Evolutionary conservation across 768 basidiomycete genomes (phyloP), one percentile per base, ranked within the genome.

Genomic region (Tricholoma bakamatsutake): DNA sequence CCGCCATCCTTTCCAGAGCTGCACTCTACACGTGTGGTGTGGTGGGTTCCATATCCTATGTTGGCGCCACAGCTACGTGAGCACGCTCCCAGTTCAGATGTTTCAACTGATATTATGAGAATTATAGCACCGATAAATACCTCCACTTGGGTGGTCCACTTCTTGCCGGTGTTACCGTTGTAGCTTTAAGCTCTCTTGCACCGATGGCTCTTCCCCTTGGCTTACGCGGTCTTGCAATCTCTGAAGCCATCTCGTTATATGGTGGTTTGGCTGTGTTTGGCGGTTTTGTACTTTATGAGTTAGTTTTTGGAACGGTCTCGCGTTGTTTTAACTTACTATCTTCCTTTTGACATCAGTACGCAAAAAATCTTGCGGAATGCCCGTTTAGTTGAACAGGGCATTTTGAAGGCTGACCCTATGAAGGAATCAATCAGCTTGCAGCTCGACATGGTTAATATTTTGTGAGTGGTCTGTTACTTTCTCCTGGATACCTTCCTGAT

Each of bases 371-470:
- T 93, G 56, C 75, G 82, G 24, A 83, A 93, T 60, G 92, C 84
- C 43, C 81, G 88, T 18, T 67, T 89, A 67, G 87, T 83, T 17
- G 86, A 92, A 65, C 72, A 74, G 58, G 90, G 91, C 46, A 61
- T 69, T 37, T 80, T 89, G 64, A 74, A 80, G 45, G 76, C 79
- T 30, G 93, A 95, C 69, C 84, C 93, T 6, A 71, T 94, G 62
- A 85, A 77, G 52, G 92, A 93, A 70, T 80, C 89, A 5, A 82
- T 93, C 53, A 76, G 82, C 43, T 76, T 93, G 51, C 86, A 93
- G 66, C 79, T 94, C 53, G 89, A 93, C 64, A 87, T 93, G 81
- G 82, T 95, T 66, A 93, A 94, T 70, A 92, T 94, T 50, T 93
- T 93, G 87, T 88, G 62, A 59, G 84, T 71, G 13, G 17, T 4